phyloP scores from a whole-genome alignment of 1,139 yeast genomes.

The Lodderomyces jiufengensis region DNA sequence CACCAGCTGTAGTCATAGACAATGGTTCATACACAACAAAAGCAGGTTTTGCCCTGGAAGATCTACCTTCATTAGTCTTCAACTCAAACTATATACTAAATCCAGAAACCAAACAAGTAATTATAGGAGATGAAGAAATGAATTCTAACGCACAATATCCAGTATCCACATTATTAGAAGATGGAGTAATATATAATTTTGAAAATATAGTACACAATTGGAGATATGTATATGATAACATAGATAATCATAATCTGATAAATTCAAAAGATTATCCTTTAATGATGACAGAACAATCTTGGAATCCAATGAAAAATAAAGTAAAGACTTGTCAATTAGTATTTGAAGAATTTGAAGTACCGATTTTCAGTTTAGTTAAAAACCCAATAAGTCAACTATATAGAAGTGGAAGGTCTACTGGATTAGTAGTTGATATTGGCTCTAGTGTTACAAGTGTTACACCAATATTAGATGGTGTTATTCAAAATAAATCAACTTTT shows the following conservation, averaged over 20 bases:
- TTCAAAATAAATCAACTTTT: constrained; percentile 56
- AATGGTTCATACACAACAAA: constrained; percentile 63
- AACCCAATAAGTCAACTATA: constrained; percentile 68
- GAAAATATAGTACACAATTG: constrained; percentile 58
- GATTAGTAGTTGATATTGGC: constrained; percentile 69
- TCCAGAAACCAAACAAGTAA: constrained; percentile 21
- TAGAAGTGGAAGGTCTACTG: constrained; percentile 64
- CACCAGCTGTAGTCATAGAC: constrained; percentile 66
- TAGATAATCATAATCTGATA: constrained; percentile 42
- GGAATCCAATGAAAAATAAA: constrained; percentile 56
- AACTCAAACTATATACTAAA: constrained; percentile 49
- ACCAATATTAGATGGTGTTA: constrained; percentile 68
- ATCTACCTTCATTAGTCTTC: constrained; percentile 57
- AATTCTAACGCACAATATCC: constrained; percentile 43
- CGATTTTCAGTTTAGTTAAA: constrained; percentile 64
- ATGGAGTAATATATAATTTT: constrained; percentile 66
- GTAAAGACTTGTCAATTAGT: constrained; percentile 55
- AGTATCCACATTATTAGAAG: constrained; percentile 59
- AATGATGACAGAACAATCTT: constrained; percentile 61
- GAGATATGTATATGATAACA: constrained; percentile 51
- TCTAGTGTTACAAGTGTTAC: constrained; percentile 59
- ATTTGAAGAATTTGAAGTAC: constrained; percentile 62
- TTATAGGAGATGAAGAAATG: constrained; percentile 52
- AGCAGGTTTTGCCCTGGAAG: constrained; percentile 69
- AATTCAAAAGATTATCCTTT: constrained; percentile 56